Conservation (phyloP, 768 basidiomycete genomes). For the Naganishia antarctica region DNA sequence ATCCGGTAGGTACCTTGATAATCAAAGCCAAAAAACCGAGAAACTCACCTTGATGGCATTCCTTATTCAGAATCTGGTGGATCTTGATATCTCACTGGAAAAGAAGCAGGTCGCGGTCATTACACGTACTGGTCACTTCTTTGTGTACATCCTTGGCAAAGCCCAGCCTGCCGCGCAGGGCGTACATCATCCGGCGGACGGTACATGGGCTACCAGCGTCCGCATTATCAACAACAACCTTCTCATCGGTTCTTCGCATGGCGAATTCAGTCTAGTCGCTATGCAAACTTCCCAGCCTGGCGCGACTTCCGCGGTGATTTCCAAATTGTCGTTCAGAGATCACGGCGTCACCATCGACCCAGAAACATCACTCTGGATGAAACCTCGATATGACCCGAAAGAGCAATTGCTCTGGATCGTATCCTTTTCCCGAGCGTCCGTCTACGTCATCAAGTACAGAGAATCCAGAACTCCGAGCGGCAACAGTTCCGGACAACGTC, state of each 20-base stretch:
- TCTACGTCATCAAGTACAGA: conserved; percentile 16
- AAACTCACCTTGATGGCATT: too few relatives aligned
- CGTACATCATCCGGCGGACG: background rate
- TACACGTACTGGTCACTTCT: conserved; percentile 1
- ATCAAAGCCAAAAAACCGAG: too few relatives aligned
- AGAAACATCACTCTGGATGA: conserved; percentile 9
- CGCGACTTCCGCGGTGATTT: background rate
- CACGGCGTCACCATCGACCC: conserved; percentile 10
- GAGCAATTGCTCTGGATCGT: conserved; percentile 20
- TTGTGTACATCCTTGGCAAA: background rate
- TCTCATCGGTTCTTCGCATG: conserved; percentile 6
- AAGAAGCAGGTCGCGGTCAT: background rate
- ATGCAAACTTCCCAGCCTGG: background rate
- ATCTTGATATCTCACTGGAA: background rate
- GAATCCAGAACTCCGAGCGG: background rate
- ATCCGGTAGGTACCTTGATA: background rate
- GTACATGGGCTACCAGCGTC: conserved; percentile 3
- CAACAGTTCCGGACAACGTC: background rate
- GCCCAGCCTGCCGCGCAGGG: background rate
- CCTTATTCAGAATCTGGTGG: background rate
- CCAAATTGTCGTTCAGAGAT: background rate
- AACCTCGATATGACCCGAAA: conserved; percentile 5
- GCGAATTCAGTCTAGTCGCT: conserved; percentile 12
- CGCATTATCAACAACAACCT: conserved; percentile 1
- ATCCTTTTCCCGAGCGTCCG: conserved; percentile 7